Conservation (phyloP, 352 stramenopile species). For the Phytopythium delawarense region DNA sequence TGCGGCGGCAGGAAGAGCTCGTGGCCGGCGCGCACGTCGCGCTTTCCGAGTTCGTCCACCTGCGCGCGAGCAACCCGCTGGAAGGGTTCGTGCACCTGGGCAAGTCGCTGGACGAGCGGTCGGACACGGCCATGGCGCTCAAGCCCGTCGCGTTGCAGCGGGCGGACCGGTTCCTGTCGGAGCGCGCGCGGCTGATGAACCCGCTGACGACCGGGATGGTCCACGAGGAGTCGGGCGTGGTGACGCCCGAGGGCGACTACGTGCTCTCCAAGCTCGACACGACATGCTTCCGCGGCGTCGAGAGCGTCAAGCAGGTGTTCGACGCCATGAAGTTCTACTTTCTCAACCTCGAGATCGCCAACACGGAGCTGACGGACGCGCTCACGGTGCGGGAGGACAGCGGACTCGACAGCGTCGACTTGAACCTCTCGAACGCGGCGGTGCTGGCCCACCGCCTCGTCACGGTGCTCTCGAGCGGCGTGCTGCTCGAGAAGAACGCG, state of each 20-base stretch:
- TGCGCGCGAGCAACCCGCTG: constrained; percentile 20
- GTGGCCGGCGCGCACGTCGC: constrained; percentile 19
- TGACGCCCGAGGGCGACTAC: constrained; percentile 31
- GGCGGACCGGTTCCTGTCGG: constrained; percentile 23
- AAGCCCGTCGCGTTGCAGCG: constrained; percentile 28
- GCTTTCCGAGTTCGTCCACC: constrained; percentile 24
- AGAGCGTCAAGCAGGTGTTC: constrained; percentile 39
- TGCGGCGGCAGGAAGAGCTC: constrained; percentile 19
- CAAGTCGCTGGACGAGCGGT: constrained; percentile 12
- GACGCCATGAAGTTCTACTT: constrained; percentile 51
- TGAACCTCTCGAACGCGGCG: constrained; percentile 12
- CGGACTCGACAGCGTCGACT: constrained; percentile 8
- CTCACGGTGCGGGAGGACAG: constrained; percentile 53
- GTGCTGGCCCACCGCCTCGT: constrained; percentile 31
- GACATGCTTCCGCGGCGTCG: constrained; percentile 30
- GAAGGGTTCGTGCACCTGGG: constrained; percentile 24
- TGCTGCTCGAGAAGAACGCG: constrained; percentile 31
- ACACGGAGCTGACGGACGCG: constrained; percentile 46
- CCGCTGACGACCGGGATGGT: constrained; percentile 14
- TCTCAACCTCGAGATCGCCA: constrained; percentile 51
- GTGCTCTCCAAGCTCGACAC: constrained; percentile 34
- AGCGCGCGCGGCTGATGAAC: constrained; percentile 24
- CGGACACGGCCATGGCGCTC: constrained; percentile 21
- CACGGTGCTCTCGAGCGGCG: constrained; percentile 15
- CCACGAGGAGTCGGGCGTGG: constrained; percentile 28